Evolutionary conservation across 139 green algal genomes (phyloP).

Genomic region (Tetradesmus lagerheimii): DNA sequence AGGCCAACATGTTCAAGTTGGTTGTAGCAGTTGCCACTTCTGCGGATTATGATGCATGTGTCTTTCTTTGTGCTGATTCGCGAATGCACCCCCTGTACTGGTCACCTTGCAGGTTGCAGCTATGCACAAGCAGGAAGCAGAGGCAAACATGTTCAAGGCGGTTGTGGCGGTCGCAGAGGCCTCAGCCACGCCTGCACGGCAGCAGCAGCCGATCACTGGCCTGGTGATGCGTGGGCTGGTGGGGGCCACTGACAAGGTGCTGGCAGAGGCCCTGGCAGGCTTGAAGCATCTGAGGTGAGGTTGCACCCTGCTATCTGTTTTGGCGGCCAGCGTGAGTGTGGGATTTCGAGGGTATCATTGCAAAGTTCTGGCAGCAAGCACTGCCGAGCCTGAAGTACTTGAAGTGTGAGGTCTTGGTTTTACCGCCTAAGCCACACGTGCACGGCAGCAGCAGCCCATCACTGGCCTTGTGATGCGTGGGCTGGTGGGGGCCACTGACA

Average conservation of each 20-base stretch:
- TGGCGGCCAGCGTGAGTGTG: not conserved
- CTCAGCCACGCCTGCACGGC: not conserved
- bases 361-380: not conserved
- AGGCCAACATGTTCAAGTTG: conserved; percentile 41
- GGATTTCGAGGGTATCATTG: not conserved
- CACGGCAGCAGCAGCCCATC: too few relatives aligned
- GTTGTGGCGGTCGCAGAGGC: conserved; percentile 34
- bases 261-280: conserved; percentile 9
- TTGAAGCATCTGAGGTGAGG: not conserved
- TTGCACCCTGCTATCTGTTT: not conserved
- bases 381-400: not conserved
- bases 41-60: too few relatives aligned
- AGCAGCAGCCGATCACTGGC: not conserved
- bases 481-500: conserved; percentile 35
- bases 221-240: conserved; percentile 33
- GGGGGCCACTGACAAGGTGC: conserved; percentile 38
- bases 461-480: conserved; percentile 17
- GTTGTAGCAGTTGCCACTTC: too few relatives aligned
- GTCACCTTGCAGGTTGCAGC: conserved; percentile 39
- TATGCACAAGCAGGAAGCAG: conserved; percentile 36
- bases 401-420: too few relatives aligned
- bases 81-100: too few relatives aligned
- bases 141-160: conserved; percentile 15
- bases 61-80: too few relatives aligned
- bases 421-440: too few relatives aligned